Percentiles rank a stretch among this genome's conserved stretches.
phyloP scores from a whole-genome alignment of 2,329 filamentous ascomycete genomes.

The Arthroderma sp. region DNA sequence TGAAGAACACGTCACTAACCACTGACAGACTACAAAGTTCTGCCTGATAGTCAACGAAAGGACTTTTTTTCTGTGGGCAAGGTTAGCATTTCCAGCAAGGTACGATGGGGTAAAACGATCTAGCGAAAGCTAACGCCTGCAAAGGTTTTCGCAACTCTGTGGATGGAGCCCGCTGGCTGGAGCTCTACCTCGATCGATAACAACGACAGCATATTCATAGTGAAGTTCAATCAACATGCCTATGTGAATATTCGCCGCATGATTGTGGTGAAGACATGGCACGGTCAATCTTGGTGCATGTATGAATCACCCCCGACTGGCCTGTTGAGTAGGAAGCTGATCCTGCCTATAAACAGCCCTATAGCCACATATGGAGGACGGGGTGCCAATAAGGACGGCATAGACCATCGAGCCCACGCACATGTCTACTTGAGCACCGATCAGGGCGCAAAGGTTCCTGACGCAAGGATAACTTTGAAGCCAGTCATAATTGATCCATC shows the following conservation, averaged over 20 bases:
- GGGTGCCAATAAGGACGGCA: conserved; percentile 25
- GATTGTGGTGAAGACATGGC: conserved; percentile 18
- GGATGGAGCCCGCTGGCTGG: conserved; percentile 18
- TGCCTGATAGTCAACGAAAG: no score
- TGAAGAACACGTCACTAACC: no score
- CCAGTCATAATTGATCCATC: conserved; percentile 23
- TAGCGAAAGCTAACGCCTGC: no score
- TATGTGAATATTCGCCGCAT: conserved; percentile 22
- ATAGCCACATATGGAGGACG: conserved; percentile 28
- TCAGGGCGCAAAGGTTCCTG: conserved; percentile 18
- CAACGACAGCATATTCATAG: conserved; percentile 1
- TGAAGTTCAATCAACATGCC: conserved; percentile 14
- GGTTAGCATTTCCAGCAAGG: no score
- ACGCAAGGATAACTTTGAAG: conserved; percentile 15
- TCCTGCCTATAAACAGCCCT: conserved; percentile 16
- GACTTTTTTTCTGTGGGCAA: no score
- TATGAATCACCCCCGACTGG: conserved; percentile 11
- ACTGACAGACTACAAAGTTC: no score
- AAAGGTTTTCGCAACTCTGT: conserved; percentile 20
- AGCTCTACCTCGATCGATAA: conserved; percentile 7
- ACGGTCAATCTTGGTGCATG: conserved; percentile 22
- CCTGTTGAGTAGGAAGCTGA: background rate
- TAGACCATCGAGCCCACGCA: conserved; percentile 25
- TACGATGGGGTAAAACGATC: no score
- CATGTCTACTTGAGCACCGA: conserved; percentile 23